Conservation (phyloP, 2,329 filamentous ascomycete genomes). For the Cladobotryum mycophilum region DNA sequence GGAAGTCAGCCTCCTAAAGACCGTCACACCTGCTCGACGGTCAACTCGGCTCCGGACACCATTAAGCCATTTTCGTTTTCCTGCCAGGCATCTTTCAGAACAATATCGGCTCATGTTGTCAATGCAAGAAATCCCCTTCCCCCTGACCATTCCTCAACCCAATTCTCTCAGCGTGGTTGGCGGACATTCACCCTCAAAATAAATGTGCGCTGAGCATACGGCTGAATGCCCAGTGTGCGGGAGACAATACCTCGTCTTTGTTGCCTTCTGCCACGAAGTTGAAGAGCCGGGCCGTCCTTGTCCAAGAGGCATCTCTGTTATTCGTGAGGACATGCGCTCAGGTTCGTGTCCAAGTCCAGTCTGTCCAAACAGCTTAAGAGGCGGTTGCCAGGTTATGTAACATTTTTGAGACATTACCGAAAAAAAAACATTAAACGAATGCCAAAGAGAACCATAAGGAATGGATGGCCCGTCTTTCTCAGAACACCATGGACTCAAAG, state of each 20-base stretch:
- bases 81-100: not conserved
- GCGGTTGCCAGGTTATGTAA: slow-evolving; percentile 51
- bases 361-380: slow-evolving; percentile 52
- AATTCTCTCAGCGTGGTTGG: slow-evolving; percentile 14
- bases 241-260: slow-evolving; percentile 53
- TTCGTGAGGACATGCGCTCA: slow-evolving; percentile 42
- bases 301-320: slow-evolving; percentile 35
- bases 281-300: slow-evolving; percentile 44
- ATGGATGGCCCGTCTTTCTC: slow-evolving; percentile 6
- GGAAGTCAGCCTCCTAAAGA: not conserved
- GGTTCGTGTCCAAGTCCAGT: slow-evolving; percentile 53
- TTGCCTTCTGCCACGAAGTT: slow-evolving; percentile 48
- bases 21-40: not conserved
- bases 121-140: slow-evolving; percentile 6
- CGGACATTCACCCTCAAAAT: slow-evolving; percentile 26
- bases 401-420: not conserved
- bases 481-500: slow-evolving; percentile 34
- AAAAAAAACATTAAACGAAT: slow-evolving; percentile 3
- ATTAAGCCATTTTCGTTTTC: not conserved
- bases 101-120: slow-evolving; percentile 12
- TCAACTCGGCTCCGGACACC: not conserved
- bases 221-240: slow-evolving; percentile 54
- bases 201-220: slow-evolving; percentile 56
- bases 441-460: slow-evolving; percentile 4
- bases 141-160: slow-evolving; percentile 13